Evolutionary conservation across 2,329 filamentous ascomycete species (phyloP).

Genomic region (Ophiostoma australiae): DNA sequence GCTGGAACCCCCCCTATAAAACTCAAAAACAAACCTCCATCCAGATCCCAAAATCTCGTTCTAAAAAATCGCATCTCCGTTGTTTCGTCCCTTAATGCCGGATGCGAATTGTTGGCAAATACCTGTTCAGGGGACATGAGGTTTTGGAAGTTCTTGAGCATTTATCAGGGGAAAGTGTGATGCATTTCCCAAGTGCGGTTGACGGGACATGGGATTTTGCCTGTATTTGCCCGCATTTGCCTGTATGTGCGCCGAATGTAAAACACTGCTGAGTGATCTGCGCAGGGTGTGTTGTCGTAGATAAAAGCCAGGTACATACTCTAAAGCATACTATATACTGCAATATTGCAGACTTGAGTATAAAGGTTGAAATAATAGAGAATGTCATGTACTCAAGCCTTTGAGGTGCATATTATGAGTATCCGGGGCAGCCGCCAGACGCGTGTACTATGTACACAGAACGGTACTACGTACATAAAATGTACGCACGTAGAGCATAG

Average conservation of each 20-base stretch:
- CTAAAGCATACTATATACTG: too few species aligned
- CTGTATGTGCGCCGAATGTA: not conserved
- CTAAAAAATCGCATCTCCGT: not conserved
- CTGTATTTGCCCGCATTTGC: not conserved
- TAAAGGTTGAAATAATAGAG: too few species aligned
- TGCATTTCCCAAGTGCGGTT: not conserved
- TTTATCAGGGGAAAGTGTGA: not conserved
- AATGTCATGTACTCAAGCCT: too few species aligned
- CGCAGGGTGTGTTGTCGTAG: not conserved
- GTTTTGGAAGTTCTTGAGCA: not conserved
- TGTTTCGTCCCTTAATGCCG: not conserved
- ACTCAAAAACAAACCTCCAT: too few species aligned
- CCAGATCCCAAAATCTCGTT: not conserved
- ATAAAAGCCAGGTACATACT: too few species aligned
- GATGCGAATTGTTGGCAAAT: slow-evolving; percentile 8
- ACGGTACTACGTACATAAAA: too few species aligned
- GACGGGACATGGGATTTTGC: not conserved
- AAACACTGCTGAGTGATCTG: slow-evolving; percentile 4
- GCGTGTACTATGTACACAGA: not conserved
- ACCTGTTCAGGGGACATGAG: not conserved
- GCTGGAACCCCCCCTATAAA: not conserved
- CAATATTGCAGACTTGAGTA: too few species aligned
- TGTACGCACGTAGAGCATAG: too few species aligned
- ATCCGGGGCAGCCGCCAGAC: not conserved
- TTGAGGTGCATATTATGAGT: not conserved